Base-by-base conservation (phyloP, 2,329 filamentous ascomycete species). In the Pezicula rhizophila region DNA sequence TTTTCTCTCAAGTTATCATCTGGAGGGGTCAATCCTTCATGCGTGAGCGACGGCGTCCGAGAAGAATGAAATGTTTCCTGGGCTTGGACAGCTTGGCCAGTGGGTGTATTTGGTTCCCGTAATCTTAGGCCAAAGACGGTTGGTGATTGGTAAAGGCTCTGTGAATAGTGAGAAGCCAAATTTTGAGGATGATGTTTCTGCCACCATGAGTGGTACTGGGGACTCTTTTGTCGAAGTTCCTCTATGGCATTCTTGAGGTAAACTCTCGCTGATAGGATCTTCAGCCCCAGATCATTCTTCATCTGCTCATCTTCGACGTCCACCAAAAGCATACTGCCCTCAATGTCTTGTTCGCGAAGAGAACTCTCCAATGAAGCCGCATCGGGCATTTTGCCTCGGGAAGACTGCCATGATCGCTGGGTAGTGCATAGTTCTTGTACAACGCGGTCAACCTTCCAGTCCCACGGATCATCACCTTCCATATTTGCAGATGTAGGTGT, bases 401-500 rank as follows among this genome's bases (percentile, higher is more conserved):
- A 8, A 66, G 42, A 67, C 66, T 47, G 63, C 76, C 77, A 79
- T 8, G 78, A 74, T 42, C 71, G 70, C 3, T 71, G 61, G 2
- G 70, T 60, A 18, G 76, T 72, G 61, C 84, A 89, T 3, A 95
- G 71, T 59, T 84, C 82, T 14, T 72, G 64, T 8, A 86, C 76
- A 10, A 95, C 79, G 33, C 81, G 75, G 34, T 85, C 80, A 28
- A 83, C 73, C 33, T 77, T 76, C 89, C 89, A 95, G 47, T 76
- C 61, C 65, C 83, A 85, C n/a, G 89, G 89, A 66, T 95, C 88
- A 48, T 68, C 62, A 14, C 65, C 64, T 42, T 66, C 65, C 45
- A 60, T 67, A 64, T 68, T 60, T 59, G 63, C 61, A 10, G 25
- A 10, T 34, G 25, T 31, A 31, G 28, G 28, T 15, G 20, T 26